Evolutionary conservation across 1,284 basidiomycete species (phyloP), one percentile per base, ranked within the genome.

Genomic region (Coriolopsis trogii): DNA sequence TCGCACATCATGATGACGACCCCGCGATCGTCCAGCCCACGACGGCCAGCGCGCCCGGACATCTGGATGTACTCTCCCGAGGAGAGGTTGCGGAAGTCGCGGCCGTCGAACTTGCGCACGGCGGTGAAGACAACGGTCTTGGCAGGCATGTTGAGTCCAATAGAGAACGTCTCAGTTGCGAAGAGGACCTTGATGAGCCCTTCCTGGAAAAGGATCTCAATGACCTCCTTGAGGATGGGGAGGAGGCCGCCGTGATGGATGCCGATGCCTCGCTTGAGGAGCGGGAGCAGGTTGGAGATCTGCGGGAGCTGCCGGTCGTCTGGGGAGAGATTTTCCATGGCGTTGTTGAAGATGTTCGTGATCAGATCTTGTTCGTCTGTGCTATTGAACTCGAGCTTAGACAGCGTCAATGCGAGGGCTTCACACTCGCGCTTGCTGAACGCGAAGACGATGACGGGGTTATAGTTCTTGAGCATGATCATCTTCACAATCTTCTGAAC

Each of bases 1-100:
- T 99, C 96, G 68, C 91, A 93, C 97, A 99, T 99, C 94, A 99
- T 94, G 66, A 99, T 98, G 58, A 99, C 97, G 49, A 99, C 95
- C 57, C 97, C 97, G n/a, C 97, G 86, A 60, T 98, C 96, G 69
- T 99, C 97, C 51, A 99, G 76, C 39, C 97, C 97, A 74, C 97
- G 87, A 67, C 97, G 88, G 63, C 97, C 97, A 4, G 97, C 97
- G 60, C 97, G 91, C 49, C 97, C 97, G 1, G 95, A 96, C 97
- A 99, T 99, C 68, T 98, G 95, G 63, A 97, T 95, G 71, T 98
- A 98, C 77, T 98, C 95, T 55, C 94, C 89, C 2, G 84, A 88
- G 0, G 86, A 91, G 37, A 99, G 77, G 67, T 95, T 93, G 30
- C 97, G 82, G 75, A 98, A 97, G 64, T 97, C 93, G 46, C 85